Conservation (phyloP, 495 filamentous ascomycete species). For the Penicillium flavigenum region DNA sequence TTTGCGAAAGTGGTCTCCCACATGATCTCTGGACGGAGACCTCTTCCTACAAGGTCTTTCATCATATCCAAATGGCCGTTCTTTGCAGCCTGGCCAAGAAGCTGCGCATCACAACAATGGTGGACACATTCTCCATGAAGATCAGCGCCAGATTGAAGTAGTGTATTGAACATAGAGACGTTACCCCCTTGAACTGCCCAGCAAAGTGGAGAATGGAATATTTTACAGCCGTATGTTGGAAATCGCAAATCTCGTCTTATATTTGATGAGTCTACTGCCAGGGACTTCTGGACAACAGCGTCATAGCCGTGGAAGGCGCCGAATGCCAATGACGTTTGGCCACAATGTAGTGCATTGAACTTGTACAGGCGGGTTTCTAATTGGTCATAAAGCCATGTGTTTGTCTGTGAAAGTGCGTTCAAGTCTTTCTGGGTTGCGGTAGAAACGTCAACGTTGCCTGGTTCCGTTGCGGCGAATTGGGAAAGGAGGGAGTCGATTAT, state of each 20-base stretch:
- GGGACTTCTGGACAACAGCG: background rate
- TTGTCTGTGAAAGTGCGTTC: background rate
- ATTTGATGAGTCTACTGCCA: background rate
- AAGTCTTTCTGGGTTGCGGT: background rate
- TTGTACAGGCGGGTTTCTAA: background rate
- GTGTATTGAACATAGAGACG: background rate
- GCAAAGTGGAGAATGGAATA: background rate
- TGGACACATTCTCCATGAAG: background rate
- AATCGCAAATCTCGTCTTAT: background rate
- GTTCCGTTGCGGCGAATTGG: background rate
- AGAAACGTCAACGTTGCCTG: background rate
- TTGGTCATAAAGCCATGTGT: background rate
- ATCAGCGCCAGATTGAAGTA: background rate
- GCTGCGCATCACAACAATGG: background rate
- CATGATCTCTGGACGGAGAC: background rate
- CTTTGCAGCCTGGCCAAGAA: background rate
- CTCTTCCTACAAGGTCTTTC: background rate
- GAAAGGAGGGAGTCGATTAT: background rate
- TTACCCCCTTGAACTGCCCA: constrained; percentile 2
- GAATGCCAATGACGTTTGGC: constrained; percentile 5
- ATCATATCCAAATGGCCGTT: background rate
- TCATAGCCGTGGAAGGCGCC: constrained; percentile 1
- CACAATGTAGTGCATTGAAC: background rate
- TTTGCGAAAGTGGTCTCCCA: background rate
- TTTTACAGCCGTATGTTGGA: no score